These are phyloP conservation scores for Viola odorata DNA, from an alignment of 345 rosid genomes.

Conservation along the genomic window DNA sequence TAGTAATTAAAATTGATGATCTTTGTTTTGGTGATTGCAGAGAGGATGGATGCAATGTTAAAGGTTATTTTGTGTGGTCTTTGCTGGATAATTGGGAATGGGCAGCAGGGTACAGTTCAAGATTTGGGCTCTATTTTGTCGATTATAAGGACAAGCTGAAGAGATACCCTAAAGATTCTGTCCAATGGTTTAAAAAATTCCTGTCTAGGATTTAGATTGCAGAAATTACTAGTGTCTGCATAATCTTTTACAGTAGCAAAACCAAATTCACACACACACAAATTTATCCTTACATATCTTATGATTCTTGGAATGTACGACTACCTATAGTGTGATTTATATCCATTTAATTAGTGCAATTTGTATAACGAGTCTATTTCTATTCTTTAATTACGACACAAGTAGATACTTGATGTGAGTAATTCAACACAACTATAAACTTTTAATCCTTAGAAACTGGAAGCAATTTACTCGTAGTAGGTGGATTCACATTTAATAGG, in stretches of 20 bases:
- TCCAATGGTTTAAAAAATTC: constrained; percentile 88
- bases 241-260: not conserved
- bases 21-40: constrained; percentile 30
- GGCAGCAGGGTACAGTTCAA: constrained; percentile 80
- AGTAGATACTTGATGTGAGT: too few relatives aligned
- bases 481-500: too few relatives aligned
- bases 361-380: too few relatives aligned
- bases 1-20: not conserved
- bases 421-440: too few relatives aligned
- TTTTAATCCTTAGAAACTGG: too few relatives aligned
- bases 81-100: constrained; percentile 94
- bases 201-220: constrained; percentile 24
- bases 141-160: constrained; percentile 75
- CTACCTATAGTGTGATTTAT: not conserved
- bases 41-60: constrained; percentile 95
- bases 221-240: not conserved
- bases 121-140: constrained; percentile 87
- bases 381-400: too few relatives aligned
- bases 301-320: not conserved
- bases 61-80: constrained; percentile 92
- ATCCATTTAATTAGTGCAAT: not conserved
- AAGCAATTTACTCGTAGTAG: too few relatives aligned
- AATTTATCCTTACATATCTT: not conserved
- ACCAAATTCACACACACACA: not conserved
- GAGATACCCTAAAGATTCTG: constrained; percentile 89